Evolutionary conservation across 805 yeast genomes (phyloP), one percentile per base, ranked within the genome.

Genomic region (Candida pseudoglaebosa): DNA sequence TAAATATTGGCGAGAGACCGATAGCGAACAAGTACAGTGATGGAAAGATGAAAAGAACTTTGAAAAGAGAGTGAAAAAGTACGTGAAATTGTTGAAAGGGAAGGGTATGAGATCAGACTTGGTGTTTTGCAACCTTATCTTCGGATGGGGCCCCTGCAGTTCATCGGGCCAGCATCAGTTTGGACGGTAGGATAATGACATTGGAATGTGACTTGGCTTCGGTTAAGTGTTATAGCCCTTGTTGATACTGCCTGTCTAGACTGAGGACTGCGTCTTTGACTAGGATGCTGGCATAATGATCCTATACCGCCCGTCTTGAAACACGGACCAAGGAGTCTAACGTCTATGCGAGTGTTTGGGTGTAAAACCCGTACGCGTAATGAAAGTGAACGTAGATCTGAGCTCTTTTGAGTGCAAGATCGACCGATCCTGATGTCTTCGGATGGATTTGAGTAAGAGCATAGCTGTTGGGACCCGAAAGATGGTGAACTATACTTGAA

Each of bases 1-100:
- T 64, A 59, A 63, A 62, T 63, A 62, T 62, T 60, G 67, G 70
- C 67, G 66, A 62, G 69, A 62, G 67, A 62, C 69, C 67, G 69
- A 62, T 64, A 64, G 67, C 67, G 66, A 62, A 62, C 69, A 64
- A 62, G 69, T 62, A 64, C 67, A 59, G 68, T 64, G 67, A 64
- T 54, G 67, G 67, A 64, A 62, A 63, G 69, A 62, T 64, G 67
- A 62, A 62, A 63, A 61, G 67, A 53, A 62, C 66, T 59, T 59
- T 62, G 67, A 61, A 61, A 61, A 62, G 67, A 59, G 67, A 62
- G 68, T 62, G 67, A 61, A 63, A 61, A 54, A 62, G 67, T 58
- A 62, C 67, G 68, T 64, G 67, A 62, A 61, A 61, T 61, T 61
- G 66, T 60, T 62, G 65, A 63, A 60, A 61, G 66, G 67, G 68